Evolutionary conservation across 1,139 yeast species (phyloP).

Genomic region (Zygosaccharomyces pseudobailii): DNA sequence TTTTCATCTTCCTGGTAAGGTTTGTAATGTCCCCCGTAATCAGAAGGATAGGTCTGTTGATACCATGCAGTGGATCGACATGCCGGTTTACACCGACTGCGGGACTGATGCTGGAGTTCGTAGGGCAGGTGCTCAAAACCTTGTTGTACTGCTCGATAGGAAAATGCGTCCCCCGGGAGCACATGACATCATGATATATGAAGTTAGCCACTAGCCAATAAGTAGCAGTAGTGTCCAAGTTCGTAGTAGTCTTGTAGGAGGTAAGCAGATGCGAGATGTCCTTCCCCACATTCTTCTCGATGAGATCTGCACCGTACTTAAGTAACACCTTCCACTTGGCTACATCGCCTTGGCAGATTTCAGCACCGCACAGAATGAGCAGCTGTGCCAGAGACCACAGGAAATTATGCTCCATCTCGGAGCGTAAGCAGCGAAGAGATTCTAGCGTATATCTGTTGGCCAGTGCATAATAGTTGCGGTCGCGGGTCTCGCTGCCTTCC

Average conservation of each 20-base stretch:
- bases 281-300: slow-evolving; percentile 53
- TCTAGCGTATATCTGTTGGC: slow-evolving; percentile 21
- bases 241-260: slow-evolving; percentile 39
- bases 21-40: slow-evolving; percentile 66
- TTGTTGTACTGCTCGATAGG: slow-evolving; percentile 52
- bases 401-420: slow-evolving; percentile 9
- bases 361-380: slow-evolving; percentile 64
- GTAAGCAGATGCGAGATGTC: slow-evolving; percentile 36
- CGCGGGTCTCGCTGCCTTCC: slow-evolving; percentile 38
- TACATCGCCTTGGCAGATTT: slow-evolving; percentile 73
- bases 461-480: slow-evolving; percentile 37
- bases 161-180: slow-evolving; percentile 56
- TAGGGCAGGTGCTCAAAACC: slow-evolving; percentile 40
- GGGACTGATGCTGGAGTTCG: slow-evolving; percentile 27
- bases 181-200: slow-evolving; percentile 74
- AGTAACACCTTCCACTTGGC: slow-evolving; percentile 61
- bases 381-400: slow-evolving; percentile 49
- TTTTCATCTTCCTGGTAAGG: slow-evolving; percentile 49
- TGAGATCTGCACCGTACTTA: slow-evolving; percentile 56
- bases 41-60: slow-evolving; percentile 61
- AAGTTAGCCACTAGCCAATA: slow-evolving; percentile 77
- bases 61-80: slow-evolving; percentile 69
- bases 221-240: slow-evolving; percentile 25
- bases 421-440: slow-evolving; percentile 15
- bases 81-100: slow-evolving; percentile 29